phyloP scores from a whole-genome alignment of 1,284 basidiomycete genomes.

The Coniferiporia weirii region DNA sequence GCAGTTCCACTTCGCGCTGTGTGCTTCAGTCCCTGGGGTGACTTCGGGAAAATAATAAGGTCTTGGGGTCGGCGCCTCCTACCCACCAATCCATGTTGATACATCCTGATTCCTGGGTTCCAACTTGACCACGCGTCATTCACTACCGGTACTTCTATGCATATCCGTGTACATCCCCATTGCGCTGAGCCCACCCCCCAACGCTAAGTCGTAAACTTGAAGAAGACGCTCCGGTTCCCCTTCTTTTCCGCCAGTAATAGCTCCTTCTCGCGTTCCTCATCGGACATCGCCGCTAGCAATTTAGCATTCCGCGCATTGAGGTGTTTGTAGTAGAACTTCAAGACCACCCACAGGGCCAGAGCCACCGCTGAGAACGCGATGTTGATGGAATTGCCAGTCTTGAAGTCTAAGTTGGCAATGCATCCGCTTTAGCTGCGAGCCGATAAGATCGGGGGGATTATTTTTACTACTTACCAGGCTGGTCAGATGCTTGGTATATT shows the following conservation, averaged over 20 bases:
- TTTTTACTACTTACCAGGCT: constrained; percentile 25
- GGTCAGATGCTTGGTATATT: constrained; percentile 34
- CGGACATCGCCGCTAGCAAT: constrained; percentile 22
- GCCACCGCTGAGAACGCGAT: constrained; percentile 32
- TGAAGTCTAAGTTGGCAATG: constrained; percentile 28
- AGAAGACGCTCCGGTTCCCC: constrained; percentile 32
- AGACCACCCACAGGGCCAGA: constrained; percentile 31
- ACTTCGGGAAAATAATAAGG: too few relatives aligned
- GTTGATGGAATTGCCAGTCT: constrained; percentile 34
- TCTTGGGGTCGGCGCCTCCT: too few relatives aligned
- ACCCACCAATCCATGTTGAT: too few relatives aligned
- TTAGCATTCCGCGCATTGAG: constrained; percentile 27
- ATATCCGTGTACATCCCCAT: background rate
- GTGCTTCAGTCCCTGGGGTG: too few relatives aligned
- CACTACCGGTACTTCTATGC: too few relatives aligned
- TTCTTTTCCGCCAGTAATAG: constrained; percentile 26
- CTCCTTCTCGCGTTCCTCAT: constrained; percentile 25
- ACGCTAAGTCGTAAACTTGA: constrained; percentile 29
- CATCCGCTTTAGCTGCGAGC: background rate
- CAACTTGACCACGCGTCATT: too few relatives aligned
- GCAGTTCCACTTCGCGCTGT: too few relatives aligned
- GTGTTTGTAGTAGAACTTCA: constrained; percentile 29
- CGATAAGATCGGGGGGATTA: background rate
- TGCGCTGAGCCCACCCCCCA: background rate
- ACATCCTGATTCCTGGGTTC: too few relatives aligned